A percentile compares a stretch with the other conserved stretches of the same genome.
Conservation (phyloP, 495 filamentous ascomycete species). For the Neurospora tetrasperma region DNA sequence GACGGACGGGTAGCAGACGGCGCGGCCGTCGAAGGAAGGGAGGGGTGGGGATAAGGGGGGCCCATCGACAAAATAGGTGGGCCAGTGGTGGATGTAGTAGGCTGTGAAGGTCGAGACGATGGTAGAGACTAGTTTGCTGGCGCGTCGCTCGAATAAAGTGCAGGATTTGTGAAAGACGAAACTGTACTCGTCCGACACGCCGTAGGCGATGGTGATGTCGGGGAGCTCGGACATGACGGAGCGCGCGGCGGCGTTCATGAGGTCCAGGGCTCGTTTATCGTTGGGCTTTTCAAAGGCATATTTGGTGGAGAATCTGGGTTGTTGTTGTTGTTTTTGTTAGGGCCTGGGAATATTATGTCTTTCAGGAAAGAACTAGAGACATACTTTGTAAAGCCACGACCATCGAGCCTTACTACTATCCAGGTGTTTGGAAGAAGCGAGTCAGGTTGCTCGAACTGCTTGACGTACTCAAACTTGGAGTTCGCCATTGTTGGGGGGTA, state of each 20-base stretch:
- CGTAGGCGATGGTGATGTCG: conserved; percentile 81
- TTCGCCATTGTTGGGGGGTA: conserved; percentile 31
- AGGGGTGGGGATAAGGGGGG: conserved; percentile 59
- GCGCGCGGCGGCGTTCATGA: conserved; percentile 88
- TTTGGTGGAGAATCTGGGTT: conserved; percentile 58
- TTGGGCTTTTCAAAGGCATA: conserved; percentile 88
- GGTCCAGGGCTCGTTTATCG: conserved; percentile 72
- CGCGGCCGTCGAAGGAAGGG: conserved; percentile 85
- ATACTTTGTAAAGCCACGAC: conserved; percentile 84
- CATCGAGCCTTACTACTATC: conserved; percentile 88
- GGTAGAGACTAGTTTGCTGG: conserved; percentile 81
- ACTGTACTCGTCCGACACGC: conserved; percentile 89
- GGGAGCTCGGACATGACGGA: conserved; percentile 75
- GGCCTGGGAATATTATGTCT: background rate
- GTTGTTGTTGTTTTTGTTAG: background rate
- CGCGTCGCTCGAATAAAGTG: conserved; percentile 75
- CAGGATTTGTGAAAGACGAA: conserved; percentile 81
- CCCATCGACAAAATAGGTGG: conserved; percentile 54
- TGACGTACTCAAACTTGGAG: conserved; percentile 79
- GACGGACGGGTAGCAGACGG: conserved; percentile 73
- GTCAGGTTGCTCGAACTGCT: conserved; percentile 74
- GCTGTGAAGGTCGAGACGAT: conserved; percentile 90
- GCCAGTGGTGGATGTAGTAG: conserved; percentile 77
- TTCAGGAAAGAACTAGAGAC: conserved; percentile 3
- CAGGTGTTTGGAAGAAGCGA: conserved; percentile 78